Conservation (phyloP, 2,329 filamentous ascomycete genomes). For the Colletotrichum falcatum region DNA sequence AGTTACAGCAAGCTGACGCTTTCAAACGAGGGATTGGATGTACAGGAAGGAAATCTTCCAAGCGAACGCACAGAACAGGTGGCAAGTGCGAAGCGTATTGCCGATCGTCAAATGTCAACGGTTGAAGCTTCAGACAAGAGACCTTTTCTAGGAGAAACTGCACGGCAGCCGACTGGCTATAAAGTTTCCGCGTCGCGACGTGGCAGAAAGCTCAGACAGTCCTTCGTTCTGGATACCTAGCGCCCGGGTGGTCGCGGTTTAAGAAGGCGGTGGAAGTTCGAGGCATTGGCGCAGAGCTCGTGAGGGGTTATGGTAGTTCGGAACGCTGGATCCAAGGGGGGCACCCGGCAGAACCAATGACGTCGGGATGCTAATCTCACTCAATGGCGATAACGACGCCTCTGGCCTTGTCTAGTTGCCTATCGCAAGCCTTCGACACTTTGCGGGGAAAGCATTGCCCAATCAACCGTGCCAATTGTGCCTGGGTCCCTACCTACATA, state of each 20-base stretch:
- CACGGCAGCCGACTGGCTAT: slow-evolving; percentile 24
- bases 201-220: slow-evolving; percentile 23
- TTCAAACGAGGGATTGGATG: neutral
- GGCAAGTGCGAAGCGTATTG: neutral
- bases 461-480: slow-evolving; percentile 29
- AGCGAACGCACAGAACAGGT: neutral
- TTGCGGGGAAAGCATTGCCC: slow-evolving; percentile 29
- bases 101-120: slow-evolving; percentile 1
- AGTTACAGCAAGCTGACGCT: neutral
- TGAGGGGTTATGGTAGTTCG: slow-evolving; percentile 29
- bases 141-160: neutral
- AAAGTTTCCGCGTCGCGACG: slow-evolving; percentile 22
- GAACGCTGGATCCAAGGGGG: slow-evolving; percentile 4
- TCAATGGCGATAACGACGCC: slow-evolving; percentile 14
- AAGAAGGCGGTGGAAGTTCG: slow-evolving; percentile 26
- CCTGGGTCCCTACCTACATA: neutral
- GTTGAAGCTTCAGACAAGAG: neutral
- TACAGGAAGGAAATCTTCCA: neutral
- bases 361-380: slow-evolving; percentile 12
- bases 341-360: slow-evolving; percentile 26
- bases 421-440: slow-evolving; percentile 17
- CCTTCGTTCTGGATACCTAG: slow-evolving; percentile 19
- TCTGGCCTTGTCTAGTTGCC: slow-evolving; percentile 2
- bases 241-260: slow-evolving; percentile 35
- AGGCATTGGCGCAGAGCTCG: slow-evolving; percentile 23